Evolutionary conservation across 2,329 filamentous ascomycete genomes (phyloP), one percentile per base, ranked within the genome.

Genomic region (Neobulgaria alba): DNA sequence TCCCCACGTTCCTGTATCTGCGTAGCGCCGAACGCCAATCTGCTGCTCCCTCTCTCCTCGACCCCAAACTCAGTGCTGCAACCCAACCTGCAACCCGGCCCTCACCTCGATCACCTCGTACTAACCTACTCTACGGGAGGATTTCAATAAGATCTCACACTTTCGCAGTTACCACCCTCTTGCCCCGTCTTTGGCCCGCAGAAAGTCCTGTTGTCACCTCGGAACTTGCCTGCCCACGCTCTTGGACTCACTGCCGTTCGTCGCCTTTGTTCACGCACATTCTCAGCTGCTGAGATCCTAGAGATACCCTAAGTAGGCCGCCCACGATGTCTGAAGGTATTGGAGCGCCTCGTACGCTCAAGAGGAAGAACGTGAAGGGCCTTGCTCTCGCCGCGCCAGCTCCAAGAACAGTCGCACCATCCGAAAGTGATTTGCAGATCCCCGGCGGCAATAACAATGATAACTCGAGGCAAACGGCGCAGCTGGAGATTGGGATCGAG

Each of bases 351-450:
- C 76, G 77, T 65, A 93, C 92, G 47, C 84, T 98, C 81, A 96
- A 95, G 80, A 83, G 90, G 73, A 95, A 96, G 77, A 98, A 98
- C 63, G 84, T 94, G 65, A 96, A 96, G 69, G 90, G 89, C 29
- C 81, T 98, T 37, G 89, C 88, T 52, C 72, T 98, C 60, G 89
- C 79, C 57, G 80, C 85, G 36, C 79, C 83, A 17, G 74, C 83
- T 34, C 82, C 86, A 31, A 86, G 87, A 47, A 69, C 77, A 36
- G 68, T 78, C 40, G 77, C 80, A 39, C 80, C 85, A 20, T 82
- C 85, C 33, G 83, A 87, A 56, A 81, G 78, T 45, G 85, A 82
- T 58, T 61, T 71, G 34, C 77, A 79, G 57, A 65, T 73, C 39
- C 73, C 77, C 7, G 77, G 76, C 19, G 70, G 75, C 45, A 77